Evolutionary conservation across 495 filamentous ascomycete genomes (phyloP), one percentile per base, ranked within the genome.

Genomic region (Penicillium argentinense): DNA sequence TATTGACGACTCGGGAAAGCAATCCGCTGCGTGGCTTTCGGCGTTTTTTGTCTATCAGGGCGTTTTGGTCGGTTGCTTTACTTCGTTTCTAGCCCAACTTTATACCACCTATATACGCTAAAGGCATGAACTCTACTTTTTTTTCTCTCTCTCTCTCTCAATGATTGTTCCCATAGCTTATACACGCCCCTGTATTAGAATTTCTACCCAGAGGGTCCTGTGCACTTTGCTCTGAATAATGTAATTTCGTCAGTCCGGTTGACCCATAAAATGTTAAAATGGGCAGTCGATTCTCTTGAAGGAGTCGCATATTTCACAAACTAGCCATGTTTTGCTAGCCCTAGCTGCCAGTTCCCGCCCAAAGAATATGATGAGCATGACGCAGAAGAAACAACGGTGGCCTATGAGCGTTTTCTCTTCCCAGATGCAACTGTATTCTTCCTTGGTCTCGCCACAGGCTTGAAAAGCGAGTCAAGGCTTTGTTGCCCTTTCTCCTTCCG

Each of bases 401-500:
- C 21, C 21, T 38, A 38, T 12, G 34, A 9, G 8, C 29, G 18
- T 21, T 34, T 44, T n/a, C 28, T 33, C 30, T 44, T 44, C 11
- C 14, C 21, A 11, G 28, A 14, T 23, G 3, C 11, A 37, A 5
- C 9, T 33, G 8, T 18, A 29, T 37, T 32, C 18, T 37, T 6
- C 17, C n/a, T n/a, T n/a, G 21, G 13, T 12, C 33, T 12, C 17
- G 34, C 18, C 8, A 28, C 42, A 60, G 43, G 52, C 11, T 41
- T 32, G 38, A 68, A 67, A 51, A 71, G 43, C 7, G 39, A 45
- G 43, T 68, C 67, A 13, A 69, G 43, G 9, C 57, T 64, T 27
- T 54, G 57, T 53, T 66, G 63, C 2, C 63, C 67, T 28, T 67
- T 65, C 42, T 68, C 61, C 6, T 46, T 47, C 22, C 34, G 50